Evolutionary conservation across 2,329 filamentous ascomycete species (phyloP), one percentile per base, ranked within the genome.

Genomic region (Penicillium sp.): DNA sequence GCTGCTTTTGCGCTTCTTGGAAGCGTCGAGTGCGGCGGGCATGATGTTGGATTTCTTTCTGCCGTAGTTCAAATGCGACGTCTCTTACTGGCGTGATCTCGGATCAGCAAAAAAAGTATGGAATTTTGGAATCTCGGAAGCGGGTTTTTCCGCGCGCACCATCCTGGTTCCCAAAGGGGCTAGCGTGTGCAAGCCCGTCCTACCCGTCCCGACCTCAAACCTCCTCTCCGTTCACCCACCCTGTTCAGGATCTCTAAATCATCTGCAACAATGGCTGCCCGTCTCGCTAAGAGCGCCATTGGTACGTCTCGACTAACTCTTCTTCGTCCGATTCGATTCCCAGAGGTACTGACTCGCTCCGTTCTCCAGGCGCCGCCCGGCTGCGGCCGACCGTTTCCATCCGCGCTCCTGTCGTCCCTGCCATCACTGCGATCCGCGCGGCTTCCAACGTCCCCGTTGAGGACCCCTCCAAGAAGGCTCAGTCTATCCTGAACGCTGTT

Each of bases 391-490:
- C 87, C 76, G 81, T 96, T 78, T 83, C 88, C 80, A 80, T 87
- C 81, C 88, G 89, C 74, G 79, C 93, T 73, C 90, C 91, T 78
- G 87, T 90, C 76, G 78, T 93, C 80, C 83, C 85, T 75, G 82
- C 87, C 71, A 76, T 90, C 74, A 84, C 87, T 71, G 80, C 85
- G 68, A 83, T 81, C 74, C 89, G 91, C 76, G 84, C 86, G 76
- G 81, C 85, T 71, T 93, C 91, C 74, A 89, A 87, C 76, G 86
- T 93, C 55, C 91, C 93, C 62, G 79, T 87, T 70, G 87, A 95
- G 79, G 91, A 96, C 73, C 93, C 96, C 76, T 93, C 96, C 85
- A 90, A 90, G 83, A 96, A 96, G 87, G 95, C 95, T 59, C 90
- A 96, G 82, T 96, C 92, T 65, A 90, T 99, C 79, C 83, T 99